A percentile compares a stretch with the other conserved stretches of the same genome.
Conservation (phyloP, 805 yeast species). For the Cyberlindnera americana region DNA sequence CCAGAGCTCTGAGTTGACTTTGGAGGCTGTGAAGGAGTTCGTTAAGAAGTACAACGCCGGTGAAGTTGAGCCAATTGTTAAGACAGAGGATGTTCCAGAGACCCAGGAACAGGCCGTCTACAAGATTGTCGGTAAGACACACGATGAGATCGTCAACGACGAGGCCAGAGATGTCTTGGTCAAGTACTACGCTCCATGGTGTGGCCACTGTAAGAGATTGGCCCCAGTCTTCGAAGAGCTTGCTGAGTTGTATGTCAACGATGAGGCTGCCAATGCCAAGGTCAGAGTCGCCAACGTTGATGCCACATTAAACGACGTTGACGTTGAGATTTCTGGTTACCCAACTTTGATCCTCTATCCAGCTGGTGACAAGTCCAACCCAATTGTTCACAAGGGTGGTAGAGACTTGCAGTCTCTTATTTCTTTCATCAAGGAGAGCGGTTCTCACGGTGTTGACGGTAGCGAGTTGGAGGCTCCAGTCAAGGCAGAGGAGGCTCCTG, state of each 20-base stretch:
- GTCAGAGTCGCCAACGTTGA: conserved; percentile 83
- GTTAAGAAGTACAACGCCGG: conserved; percentile 64
- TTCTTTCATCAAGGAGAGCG: conserved; percentile 66
- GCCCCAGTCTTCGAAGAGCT: conserved; percentile 88
- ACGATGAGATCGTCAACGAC: conserved; percentile 62
- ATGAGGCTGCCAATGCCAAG: conserved; percentile 44
- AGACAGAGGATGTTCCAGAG: conserved; percentile 85
- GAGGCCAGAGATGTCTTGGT: conserved; percentile 68
- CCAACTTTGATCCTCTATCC: conserved; percentile 92
- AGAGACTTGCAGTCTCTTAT: conserved; percentile 74
- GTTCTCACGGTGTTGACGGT: conserved; percentile 61
- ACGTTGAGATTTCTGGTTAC: conserved; percentile 78
- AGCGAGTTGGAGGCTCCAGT: conserved; percentile 31
- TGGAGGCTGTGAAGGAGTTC: conserved; percentile 54
- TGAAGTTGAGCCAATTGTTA: conserved; percentile 64
- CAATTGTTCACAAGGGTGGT: conserved; percentile 61
- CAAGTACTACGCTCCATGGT: conserved; percentile 96
- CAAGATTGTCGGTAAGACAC: conserved; percentile 81
- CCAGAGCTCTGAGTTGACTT: conserved; percentile 53
- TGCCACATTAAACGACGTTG: conserved; percentile 87
- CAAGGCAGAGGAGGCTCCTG: conserved; percentile 14
- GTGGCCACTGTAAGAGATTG: conserved; percentile 92
- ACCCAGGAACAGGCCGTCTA: conserved; percentile 70
- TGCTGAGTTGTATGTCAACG: conserved; percentile 60
- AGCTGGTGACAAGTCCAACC: conserved; percentile 69